phyloP scores from a whole-genome alignment of 1,139 yeast genomes.

The Lodderomyces theae region DNA sequence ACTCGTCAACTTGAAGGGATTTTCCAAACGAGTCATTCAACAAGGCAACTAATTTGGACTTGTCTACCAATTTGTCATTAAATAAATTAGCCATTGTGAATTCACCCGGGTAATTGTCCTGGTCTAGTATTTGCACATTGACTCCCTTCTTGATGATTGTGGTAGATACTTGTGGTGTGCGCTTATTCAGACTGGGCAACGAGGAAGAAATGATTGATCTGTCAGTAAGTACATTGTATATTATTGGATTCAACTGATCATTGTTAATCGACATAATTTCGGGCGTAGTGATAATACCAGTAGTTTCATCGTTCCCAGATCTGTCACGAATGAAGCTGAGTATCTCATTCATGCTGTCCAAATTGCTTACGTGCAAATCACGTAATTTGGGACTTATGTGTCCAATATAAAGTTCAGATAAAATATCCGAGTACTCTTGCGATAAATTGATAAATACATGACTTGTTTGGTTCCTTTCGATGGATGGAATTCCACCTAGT shows the following conservation, averaged over 20 bases:
- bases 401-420: slow-evolving; percentile 59
- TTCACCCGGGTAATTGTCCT: slow-evolving; percentile 21
- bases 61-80: slow-evolving; percentile 50
- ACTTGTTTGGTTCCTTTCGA: slow-evolving; percentile 75
- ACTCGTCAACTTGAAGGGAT: slow-evolving; percentile 59
- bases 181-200: slow-evolving; percentile 67
- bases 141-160: slow-evolving; percentile 80
- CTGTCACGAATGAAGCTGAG: slow-evolving; percentile 31
- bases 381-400: slow-evolving; percentile 43
- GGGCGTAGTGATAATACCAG: slow-evolving; percentile 46
- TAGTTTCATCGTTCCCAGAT: slow-evolving; percentile 38
- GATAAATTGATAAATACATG: slow-evolving; percentile 85
- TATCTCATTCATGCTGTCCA: slow-evolving; percentile 50
- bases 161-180: slow-evolving; percentile 68
- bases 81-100: slow-evolving; percentile 45
- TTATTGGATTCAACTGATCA: slow-evolving; percentile 68
- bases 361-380: slow-evolving; percentile 53
- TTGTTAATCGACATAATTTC: slow-evolving; percentile 40
- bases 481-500: slow-evolving; percentile 86
- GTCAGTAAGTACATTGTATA: slow-evolving; percentile 87
- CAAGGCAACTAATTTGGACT: slow-evolving; percentile 53
- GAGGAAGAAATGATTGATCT: slow-evolving; percentile 92
- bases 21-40: slow-evolving; percentile 81
- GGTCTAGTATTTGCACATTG: slow-evolving; percentile 52
- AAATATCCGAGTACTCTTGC: slow-evolving; percentile 73